Evolutionary conservation across 2,329 filamentous ascomycete species (phyloP), one percentile per base, ranked within the genome.

Genomic region (Xylaria sp.): DNA sequence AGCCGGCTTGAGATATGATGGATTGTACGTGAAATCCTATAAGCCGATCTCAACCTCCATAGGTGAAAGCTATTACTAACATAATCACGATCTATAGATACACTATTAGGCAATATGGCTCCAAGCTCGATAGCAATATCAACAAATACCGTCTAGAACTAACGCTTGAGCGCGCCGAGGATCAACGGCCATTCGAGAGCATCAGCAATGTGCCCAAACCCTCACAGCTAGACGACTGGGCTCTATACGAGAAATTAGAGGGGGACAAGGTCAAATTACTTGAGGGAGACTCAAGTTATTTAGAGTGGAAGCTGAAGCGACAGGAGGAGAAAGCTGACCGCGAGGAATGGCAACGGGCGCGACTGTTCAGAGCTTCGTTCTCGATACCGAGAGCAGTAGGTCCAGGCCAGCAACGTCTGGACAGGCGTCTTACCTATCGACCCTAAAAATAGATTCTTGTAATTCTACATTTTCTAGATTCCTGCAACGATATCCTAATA

Each of bases 191-290:
- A 1, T 76, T 86, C 66, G 74, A 81, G 7, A 77, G 82, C 5
- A 69, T 87, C 9, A 68, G 74, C n/a, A 63, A 70, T n/a, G 78
- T 86, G 13, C 86, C 86, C 0, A 79, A 74, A 11, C 86, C 86
- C 1, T 86, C 85, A 1, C 84, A 88, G 72, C 69, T 86, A 5
- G 87, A 89, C 66, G 86, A 89, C 65, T 89, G 84, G 85, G 65
- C 77, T 1, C 71, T 86, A 9, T 87, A 83, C 73, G 79, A 85
- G 69, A 82, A 81, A 68, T 73, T 81, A 33, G 80, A 85, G 73
- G 80, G 77, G 11, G 81, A 81, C 57, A 78, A 79, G 73, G 77
- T 82, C 59, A 79, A 78, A 63, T 70, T 79, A 55, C 72, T 75
- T 3, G 73, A 79, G 15, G 83, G 83, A 0, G 79, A 81, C 15